These are phyloP conservation scores for Celoporthe dispersa DNA, from an alignment of 2,329 filamentous ascomycete genomes.

Conservation along the genomic window DNA sequence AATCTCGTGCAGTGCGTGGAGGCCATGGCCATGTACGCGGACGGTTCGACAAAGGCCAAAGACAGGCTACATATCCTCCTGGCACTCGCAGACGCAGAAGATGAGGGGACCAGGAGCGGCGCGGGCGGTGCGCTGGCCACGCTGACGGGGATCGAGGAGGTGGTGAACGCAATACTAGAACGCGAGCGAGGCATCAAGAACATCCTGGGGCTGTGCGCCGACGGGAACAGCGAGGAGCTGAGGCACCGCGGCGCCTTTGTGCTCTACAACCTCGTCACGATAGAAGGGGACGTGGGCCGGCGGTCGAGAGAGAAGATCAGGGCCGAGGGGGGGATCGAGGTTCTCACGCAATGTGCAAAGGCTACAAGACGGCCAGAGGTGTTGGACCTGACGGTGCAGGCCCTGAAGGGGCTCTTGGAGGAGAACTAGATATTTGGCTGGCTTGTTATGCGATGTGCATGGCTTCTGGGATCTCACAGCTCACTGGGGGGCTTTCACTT, in stretches of 20 bases:
- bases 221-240: constrained; percentile 68
- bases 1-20: constrained; percentile 78
- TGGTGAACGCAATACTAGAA: constrained; percentile 71
- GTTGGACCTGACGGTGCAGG: constrained; percentile 71
- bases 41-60: constrained; percentile 67
- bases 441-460: not conserved
- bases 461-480: not conserved
- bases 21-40: constrained; percentile 71
- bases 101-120: constrained; percentile 76
- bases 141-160: constrained; percentile 77
- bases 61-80: constrained; percentile 82
- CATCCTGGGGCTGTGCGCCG: constrained; percentile 79
- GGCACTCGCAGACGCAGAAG: constrained; percentile 85
- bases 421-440: constrained; percentile 29
- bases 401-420: constrained; percentile 69
- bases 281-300: constrained; percentile 67
- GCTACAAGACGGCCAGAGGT: constrained; percentile 72
- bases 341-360: constrained; percentile 71
- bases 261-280: constrained; percentile 71
- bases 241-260: constrained; percentile 76
- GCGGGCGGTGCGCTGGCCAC: constrained; percentile 88
- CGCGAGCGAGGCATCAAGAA: constrained; percentile 74
- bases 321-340: constrained; percentile 66
- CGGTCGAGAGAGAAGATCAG: constrained; percentile 64
- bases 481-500: not conserved